These are phyloP conservation scores for Lachancea fermentati DNA, from an alignment of 805 yeast genomes.

Conservation along the genomic window DNA sequence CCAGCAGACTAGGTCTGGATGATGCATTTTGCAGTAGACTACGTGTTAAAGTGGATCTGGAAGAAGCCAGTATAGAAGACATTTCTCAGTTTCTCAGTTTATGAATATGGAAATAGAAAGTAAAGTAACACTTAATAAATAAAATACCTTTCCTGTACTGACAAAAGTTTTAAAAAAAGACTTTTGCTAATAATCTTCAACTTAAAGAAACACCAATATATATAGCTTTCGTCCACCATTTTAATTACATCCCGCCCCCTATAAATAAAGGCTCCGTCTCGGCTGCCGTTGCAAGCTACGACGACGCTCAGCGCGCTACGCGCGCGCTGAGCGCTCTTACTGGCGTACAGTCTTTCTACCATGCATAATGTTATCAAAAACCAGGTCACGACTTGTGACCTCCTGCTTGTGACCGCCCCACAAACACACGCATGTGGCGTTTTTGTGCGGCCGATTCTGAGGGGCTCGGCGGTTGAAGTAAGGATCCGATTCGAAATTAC, in stretches of 20 bases:
- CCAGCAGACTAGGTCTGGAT: constrained; percentile 4
- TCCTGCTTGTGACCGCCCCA: neutral
- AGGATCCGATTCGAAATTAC: constrained; percentile 7
- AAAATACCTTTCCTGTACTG: neutral
- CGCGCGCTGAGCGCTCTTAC: no score
- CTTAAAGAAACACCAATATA: no score
- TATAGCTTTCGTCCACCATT: neutral
- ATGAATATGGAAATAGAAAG: neutral
- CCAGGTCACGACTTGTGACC: neutral
- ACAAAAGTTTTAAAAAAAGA: neutral
- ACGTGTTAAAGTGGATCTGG: constrained; percentile 8
- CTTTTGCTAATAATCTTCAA: neutral
- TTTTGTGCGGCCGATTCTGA: neutral
- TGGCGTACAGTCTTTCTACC: no score
- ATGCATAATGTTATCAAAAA: no score
- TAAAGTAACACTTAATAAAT: neutral
- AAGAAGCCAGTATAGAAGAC: constrained; percentile 4
- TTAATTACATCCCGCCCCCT: no score
- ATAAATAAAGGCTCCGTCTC: neutral
- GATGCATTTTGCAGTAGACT: constrained; percentile 5
- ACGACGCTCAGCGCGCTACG: no score
- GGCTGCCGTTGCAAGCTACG: no score
- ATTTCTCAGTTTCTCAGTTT: neutral
- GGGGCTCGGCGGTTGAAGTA: neutral
- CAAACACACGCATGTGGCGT: neutral